Conservation (phyloP, 139 green algal genomes). For the Limnomonas spitsbergensis region DNA sequence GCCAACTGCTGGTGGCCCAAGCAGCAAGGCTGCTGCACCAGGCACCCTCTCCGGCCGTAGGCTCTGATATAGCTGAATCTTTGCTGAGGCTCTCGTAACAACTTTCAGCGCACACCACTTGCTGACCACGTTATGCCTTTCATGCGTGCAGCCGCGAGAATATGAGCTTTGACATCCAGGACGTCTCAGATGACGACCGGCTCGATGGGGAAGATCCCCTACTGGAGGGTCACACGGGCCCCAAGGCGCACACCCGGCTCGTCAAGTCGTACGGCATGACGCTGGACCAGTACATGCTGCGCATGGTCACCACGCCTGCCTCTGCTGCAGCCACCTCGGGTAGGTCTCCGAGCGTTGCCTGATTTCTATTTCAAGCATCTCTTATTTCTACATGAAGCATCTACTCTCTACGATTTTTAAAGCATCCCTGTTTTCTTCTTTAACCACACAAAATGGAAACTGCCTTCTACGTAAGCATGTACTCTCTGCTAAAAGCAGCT, state of each 20-base stretch:
- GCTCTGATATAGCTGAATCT: not conserved
- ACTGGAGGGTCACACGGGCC: not conserved
- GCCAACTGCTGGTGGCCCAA: not conserved
- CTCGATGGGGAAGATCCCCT: not conserved
- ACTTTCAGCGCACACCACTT: not conserved
- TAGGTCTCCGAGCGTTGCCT: constrained; percentile 30
- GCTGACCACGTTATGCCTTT: too few relatives aligned
- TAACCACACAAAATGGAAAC: too few relatives aligned
- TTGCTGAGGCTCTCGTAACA: not conserved
- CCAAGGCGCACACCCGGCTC: not conserved
- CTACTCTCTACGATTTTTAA: too few relatives aligned
- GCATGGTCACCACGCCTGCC: constrained; percentile 39
- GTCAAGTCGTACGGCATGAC: constrained; percentile 23
- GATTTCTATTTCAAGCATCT: not conserved
- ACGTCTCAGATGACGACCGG: not conserved
- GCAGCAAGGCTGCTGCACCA: not conserved
- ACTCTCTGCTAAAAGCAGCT: too few relatives aligned
- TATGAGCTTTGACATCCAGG: constrained; percentile 2
- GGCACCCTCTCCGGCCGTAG: too few relatives aligned
- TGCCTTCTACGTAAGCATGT: too few relatives aligned
- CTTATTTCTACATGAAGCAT: too few relatives aligned
- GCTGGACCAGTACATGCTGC: constrained; percentile 38
- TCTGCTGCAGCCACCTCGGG: constrained; percentile 31
- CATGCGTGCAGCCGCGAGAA: not conserved
- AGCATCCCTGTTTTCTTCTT: too few relatives aligned